Evolutionary conservation across 441 rosid species (phyloP).

Genomic region (Kokia cookei): DNA sequence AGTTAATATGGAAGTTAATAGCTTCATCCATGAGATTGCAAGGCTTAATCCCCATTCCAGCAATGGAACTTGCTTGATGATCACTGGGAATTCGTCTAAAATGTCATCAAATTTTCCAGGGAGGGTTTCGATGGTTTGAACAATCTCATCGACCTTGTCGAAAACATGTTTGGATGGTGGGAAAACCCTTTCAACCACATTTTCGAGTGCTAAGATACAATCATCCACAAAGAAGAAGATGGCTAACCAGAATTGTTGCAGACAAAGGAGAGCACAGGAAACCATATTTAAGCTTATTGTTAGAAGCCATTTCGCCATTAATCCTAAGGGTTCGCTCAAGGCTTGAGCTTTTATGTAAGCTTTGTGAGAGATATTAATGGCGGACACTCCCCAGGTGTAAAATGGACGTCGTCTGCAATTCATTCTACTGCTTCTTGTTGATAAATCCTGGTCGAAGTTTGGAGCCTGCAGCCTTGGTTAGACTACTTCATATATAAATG

Average conservation of each 20-base stretch:
- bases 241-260: slow-evolving; percentile 29
- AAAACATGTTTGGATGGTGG: slow-evolving; percentile 43
- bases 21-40: slow-evolving; percentile 7
- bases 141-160: slow-evolving; percentile 32
- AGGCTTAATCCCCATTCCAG: slow-evolving; percentile 27
- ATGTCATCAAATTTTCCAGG: slow-evolving; percentile 42
- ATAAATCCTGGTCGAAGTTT: slow-evolving; percentile 19
- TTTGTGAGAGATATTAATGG: slow-evolving; percentile 27
- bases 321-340: slow-evolving; percentile 27
- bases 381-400: slow-evolving; percentile 41
- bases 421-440: slow-evolving; percentile 11
- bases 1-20: not conserved
- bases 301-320: slow-evolving; percentile 14
- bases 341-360: slow-evolving; percentile 28
- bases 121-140: slow-evolving; percentile 30
- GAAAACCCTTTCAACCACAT: slow-evolving; percentile 28
- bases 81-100: slow-evolving; percentile 23
- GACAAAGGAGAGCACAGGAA: slow-evolving; percentile 19
- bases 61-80: slow-evolving; percentile 25
- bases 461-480: not conserved
- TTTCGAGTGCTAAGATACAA: slow-evolving; percentile 38
- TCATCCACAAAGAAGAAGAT: slow-evolving; percentile 38
- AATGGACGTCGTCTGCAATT: slow-evolving; percentile 51
- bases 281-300: slow-evolving; percentile 6
- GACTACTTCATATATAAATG: too few species aligned